Evolutionary conservation across 805 yeast species (phyloP).

Genomic region (Kuraishia hungarica): DNA sequence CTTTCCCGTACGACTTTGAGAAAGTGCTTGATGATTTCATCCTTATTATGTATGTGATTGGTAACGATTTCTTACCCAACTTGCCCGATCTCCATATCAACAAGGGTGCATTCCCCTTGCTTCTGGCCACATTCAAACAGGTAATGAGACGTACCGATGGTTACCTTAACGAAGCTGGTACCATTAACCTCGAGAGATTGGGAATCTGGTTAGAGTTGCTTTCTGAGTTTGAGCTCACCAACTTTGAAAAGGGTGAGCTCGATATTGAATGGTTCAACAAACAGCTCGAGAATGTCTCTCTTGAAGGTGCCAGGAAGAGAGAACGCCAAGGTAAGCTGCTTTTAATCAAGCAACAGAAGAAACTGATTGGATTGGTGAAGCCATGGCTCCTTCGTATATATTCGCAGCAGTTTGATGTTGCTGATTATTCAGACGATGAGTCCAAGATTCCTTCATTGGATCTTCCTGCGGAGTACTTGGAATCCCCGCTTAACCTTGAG

Average conservation of each 20-base stretch:
- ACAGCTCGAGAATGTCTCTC: slow-evolving; percentile 70
- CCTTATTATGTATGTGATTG: slow-evolving; percentile 86
- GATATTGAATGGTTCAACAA: slow-evolving; percentile 91
- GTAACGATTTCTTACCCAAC: slow-evolving; percentile 96
- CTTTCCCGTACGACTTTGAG: slow-evolving; percentile 78
- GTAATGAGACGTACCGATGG: slow-evolving; percentile 70
- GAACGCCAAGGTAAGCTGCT: slow-evolving; percentile 56
- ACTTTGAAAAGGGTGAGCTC: slow-evolving; percentile 75
- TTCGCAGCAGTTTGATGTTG: slow-evolving; percentile 23
- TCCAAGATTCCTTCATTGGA: slow-evolving; percentile 33
- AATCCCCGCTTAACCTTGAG: slow-evolving; percentile 38
- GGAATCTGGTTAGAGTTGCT: slow-evolving; percentile 68
- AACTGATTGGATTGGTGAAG: slow-evolving; percentile 49
- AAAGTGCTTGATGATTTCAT: slow-evolving; percentile 87
- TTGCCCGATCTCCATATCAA: slow-evolving; percentile 89
- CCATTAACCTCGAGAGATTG: slow-evolving; percentile 66
- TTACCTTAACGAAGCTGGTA: slow-evolving; percentile 77
- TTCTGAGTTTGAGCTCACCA: slow-evolving; percentile 73
- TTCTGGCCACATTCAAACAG: slow-evolving; percentile 81
- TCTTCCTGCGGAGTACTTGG: slow-evolving; percentile 39
- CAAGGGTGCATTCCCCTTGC: slow-evolving; percentile 93
- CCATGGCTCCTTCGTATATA: slow-evolving; percentile 35
- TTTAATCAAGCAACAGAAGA: slow-evolving; percentile 65
- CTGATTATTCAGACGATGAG: slow-evolving; percentile 23
- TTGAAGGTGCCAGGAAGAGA: slow-evolving; percentile 63